Evolutionary conservation across 495 filamentous ascomycete genomes (phyloP).

Genomic region (Tuber umbilicatum): DNA sequence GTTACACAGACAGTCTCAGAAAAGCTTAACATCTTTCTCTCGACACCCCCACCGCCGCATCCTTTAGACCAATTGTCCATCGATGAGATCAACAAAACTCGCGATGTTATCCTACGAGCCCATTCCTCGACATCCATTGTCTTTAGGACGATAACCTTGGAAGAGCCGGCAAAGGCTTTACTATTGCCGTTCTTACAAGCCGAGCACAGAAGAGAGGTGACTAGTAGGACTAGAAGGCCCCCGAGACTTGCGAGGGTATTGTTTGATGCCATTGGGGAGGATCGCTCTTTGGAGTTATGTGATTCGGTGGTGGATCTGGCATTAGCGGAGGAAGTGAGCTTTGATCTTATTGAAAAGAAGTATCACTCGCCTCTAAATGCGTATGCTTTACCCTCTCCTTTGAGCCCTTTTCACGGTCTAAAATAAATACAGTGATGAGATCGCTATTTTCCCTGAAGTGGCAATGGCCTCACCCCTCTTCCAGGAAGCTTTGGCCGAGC

Average conservation of each 20-base stretch:
- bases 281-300: slow-evolving; percentile 54
- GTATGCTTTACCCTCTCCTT: slow-evolving; percentile 43
- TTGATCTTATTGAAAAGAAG: slow-evolving; percentile 52
- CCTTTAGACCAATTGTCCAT: slow-evolving; percentile 41
- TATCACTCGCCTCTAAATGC: slow-evolving; percentile 57
- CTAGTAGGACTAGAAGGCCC: slow-evolving; percentile 44
- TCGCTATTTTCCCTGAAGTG: slow-evolving; percentile 55
- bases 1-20: slow-evolving; percentile 36
- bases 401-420: slow-evolving; percentile 26
- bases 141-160: slow-evolving; percentile 53
- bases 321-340: slow-evolving; percentile 47
- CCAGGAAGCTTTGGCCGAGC: slow-evolving; percentile 54
- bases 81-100: slow-evolving; percentile 37
- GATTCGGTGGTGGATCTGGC: slow-evolving; percentile 60
- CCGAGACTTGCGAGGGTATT: slow-evolving; percentile 57
- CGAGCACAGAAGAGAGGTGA: slow-evolving; percentile 41
- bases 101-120: slow-evolving; percentile 31
- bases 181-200: slow-evolving; percentile 45
- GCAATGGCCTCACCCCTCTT: slow-evolving; percentile 58
- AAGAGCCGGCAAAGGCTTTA: slow-evolving; percentile 51
- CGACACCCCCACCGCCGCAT: slow-evolving; percentile 36
- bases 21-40: slow-evolving; percentile 28
- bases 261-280: slow-evolving; percentile 58
- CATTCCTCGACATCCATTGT: slow-evolving; percentile 26
- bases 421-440: slow-evolving; percentile 50